phyloP scores from a whole-genome alignment of 305 asterid genomes.

The Fraxinus platypoda region DNA sequence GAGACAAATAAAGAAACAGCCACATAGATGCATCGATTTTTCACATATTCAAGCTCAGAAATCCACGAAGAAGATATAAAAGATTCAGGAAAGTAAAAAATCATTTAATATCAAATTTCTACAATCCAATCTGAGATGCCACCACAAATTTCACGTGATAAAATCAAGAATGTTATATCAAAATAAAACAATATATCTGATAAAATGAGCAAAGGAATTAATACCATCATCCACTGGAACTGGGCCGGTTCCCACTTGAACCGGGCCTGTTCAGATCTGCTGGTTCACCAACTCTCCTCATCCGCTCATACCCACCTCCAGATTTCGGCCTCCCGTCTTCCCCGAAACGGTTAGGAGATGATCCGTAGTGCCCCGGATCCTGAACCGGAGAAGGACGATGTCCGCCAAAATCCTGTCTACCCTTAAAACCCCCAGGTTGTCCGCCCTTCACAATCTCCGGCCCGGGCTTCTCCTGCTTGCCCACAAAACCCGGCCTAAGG shows the following conservation, averaged over 20 bases:
- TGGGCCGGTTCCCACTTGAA: conserved; percentile 42
- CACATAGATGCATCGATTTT: not conserved
- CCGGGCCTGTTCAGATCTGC: conserved; percentile 52
- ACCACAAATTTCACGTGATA: not conserved
- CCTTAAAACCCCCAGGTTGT: conserved; percentile 29
- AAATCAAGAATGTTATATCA: not conserved
- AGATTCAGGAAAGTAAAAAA: not conserved
- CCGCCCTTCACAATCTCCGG: conserved; percentile 41
- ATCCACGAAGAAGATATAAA: not conserved
- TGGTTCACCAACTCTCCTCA: conserved; percentile 39
- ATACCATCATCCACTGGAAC: conserved; percentile 27
- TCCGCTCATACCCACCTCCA: conserved; percentile 59
- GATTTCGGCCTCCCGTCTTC: conserved; percentile 66
- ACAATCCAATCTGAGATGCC: not conserved
- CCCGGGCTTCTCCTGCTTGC: conserved; percentile 63
- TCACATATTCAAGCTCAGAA: not conserved
- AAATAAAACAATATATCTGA: not conserved
- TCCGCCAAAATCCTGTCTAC: conserved; percentile 30
- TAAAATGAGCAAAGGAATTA: not conserved
- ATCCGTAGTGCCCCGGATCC: conserved; percentile 32
- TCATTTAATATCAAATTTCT: not conserved
- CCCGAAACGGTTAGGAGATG: conserved; percentile 27
- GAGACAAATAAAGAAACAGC: not conserved
- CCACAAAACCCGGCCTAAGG: conserved; percentile 78
- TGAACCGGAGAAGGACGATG: conserved; percentile 27